phyloP scores from a whole-genome alignment of 2,329 filamentous ascomycete genomes.

The Hymenotorrendiella dingleyae region DNA sequence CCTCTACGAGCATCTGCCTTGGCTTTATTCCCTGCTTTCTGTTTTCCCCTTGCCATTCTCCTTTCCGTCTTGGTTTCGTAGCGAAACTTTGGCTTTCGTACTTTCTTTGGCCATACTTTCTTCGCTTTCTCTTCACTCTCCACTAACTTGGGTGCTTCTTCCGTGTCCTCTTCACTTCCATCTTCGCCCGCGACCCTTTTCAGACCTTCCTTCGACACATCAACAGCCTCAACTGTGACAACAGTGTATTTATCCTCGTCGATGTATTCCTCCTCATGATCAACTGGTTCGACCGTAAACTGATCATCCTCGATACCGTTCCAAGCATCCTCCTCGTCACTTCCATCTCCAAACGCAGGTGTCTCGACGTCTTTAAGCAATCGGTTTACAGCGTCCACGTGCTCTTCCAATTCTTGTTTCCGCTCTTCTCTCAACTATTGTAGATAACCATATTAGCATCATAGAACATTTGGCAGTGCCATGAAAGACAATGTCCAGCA shows the following conservation, averaged over 20 bases:
- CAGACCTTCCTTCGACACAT: slow-evolving; percentile 68
- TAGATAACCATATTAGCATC: slow-evolving; percentile 8
- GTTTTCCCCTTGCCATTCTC: slow-evolving; percentile 65
- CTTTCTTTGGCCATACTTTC: slow-evolving; percentile 33
- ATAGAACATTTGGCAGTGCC: too few relatives aligned
- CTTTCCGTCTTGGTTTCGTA: slow-evolving; percentile 62
- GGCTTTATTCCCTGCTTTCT: slow-evolving; percentile 56
- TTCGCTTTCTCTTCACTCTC: slow-evolving; percentile 25
- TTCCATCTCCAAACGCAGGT: slow-evolving; percentile 33
- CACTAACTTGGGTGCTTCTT: slow-evolving; percentile 32
- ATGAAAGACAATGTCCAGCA: too few relatives aligned
- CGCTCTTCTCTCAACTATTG: slow-evolving; percentile 77
- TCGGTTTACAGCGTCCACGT: slow-evolving; percentile 69
- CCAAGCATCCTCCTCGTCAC: slow-evolving; percentile 53
- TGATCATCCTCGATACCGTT: slow-evolving; percentile 53
- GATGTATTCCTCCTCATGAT: slow-evolving; percentile 88
- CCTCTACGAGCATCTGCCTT: slow-evolving; percentile 29
- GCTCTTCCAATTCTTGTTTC: slow-evolving; percentile 72
- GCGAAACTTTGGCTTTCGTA: slow-evolving; percentile 42
- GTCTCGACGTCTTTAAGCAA: slow-evolving; percentile 39
- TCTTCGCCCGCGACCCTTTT: slow-evolving; percentile 42
- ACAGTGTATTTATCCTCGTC: slow-evolving; percentile 96
- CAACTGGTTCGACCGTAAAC: slow-evolving; percentile 42
- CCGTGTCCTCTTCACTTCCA: slow-evolving; percentile 31
- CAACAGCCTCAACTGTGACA: slow-evolving; percentile 87